Evolutionary conservation across 768 basidiomycete species (phyloP).

Genomic region (Coprinopsis marcescibilis): DNA sequence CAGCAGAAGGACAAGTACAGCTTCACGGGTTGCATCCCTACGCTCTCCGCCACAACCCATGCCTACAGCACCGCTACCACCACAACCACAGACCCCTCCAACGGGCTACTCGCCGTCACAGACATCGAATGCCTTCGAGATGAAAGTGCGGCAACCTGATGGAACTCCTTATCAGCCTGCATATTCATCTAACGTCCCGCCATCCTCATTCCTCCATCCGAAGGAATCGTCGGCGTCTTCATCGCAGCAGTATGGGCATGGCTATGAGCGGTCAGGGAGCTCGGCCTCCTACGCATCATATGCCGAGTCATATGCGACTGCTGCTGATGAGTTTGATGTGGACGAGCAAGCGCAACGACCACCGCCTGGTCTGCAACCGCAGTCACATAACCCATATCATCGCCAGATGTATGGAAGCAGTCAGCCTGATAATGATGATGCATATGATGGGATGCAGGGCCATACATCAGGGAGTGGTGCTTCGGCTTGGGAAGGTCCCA

Average conservation of each 20-base stretch:
- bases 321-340: conserved; percentile 37
- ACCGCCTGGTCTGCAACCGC: neutral
- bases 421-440: conserved; percentile 10
- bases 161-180: neutral
- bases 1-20: conserved; percentile 32
- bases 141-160: conserved; percentile 29
- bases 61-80: conserved; percentile 21
- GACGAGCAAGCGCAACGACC: conserved; percentile 17
- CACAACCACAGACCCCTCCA: conserved; percentile 19
- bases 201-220: conserved; percentile 5
- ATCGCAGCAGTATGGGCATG: conserved; percentile 10
- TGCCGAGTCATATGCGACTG: conserved; percentile 36
- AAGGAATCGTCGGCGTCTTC: conserved; percentile 2
- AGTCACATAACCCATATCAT: conserved; percentile 11
- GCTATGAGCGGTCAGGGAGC: conserved; percentile 29
- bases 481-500: conserved; percentile 39
- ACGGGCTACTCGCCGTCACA: too few relatives aligned
- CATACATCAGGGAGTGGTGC: conserved; percentile 14
- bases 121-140: conserved; percentile 26
- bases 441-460: conserved; percentile 4
- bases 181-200: neutral
- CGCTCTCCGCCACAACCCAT: conserved; percentile 19
- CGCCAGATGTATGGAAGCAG: too few relatives aligned
- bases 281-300: conserved; percentile 23
- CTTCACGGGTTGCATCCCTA: conserved; percentile 20